A percentile compares a stretch with the other conserved stretches of the same genome.
Evolutionary conservation across 495 filamentous ascomycete species (phyloP).

Genomic region (Podospora bellae-mahoneyi): DNA sequence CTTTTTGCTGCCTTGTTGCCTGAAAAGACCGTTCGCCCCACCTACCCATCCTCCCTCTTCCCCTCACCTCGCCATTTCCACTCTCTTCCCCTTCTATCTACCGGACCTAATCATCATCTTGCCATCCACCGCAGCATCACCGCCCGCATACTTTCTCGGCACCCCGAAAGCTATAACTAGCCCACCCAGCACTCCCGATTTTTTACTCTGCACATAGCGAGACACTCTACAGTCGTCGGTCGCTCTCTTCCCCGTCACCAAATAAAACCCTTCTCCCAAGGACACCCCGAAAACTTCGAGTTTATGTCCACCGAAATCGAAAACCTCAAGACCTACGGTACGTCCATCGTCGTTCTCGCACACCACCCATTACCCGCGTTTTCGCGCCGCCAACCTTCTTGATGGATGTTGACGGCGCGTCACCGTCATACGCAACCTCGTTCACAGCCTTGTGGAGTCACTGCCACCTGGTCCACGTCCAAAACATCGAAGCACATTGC

Average conservation of each 20-base stretch:
- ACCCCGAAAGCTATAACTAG: constrained; percentile 8
- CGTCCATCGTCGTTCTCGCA: constrained; percentile 35
- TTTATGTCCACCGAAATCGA: constrained; percentile 97
- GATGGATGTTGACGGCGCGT: neutral
- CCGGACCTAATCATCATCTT: constrained; percentile 8
- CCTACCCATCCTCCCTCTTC: constrained; percentile 29
- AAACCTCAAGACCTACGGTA: constrained; percentile 98
- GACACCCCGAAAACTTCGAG: constrained; percentile 56
- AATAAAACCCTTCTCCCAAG: constrained; percentile 44
- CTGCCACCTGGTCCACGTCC: neutral
- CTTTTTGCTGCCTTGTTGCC: constrained; percentile 30
- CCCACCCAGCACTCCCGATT: constrained; percentile 5
- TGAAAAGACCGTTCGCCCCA: constrained; percentile 16
- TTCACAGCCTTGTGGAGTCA: neutral
- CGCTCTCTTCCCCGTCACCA: constrained; percentile 37
- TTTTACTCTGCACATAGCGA: constrained; percentile 27
- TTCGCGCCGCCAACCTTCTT: neutral
- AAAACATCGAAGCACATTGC: neutral
- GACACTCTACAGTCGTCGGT: constrained; percentile 44
- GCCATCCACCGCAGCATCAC: constrained; percentile 25
- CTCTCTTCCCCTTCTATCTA: constrained; percentile 23
- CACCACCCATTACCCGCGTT: neutral
- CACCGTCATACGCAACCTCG: neutral
- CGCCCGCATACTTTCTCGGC: constrained; percentile 22
- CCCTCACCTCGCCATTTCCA: constrained; percentile 23